phyloP scores from a whole-genome alignment of 2,329 filamentous ascomycete genomes.

The Cladophialophora bantiana region DNA sequence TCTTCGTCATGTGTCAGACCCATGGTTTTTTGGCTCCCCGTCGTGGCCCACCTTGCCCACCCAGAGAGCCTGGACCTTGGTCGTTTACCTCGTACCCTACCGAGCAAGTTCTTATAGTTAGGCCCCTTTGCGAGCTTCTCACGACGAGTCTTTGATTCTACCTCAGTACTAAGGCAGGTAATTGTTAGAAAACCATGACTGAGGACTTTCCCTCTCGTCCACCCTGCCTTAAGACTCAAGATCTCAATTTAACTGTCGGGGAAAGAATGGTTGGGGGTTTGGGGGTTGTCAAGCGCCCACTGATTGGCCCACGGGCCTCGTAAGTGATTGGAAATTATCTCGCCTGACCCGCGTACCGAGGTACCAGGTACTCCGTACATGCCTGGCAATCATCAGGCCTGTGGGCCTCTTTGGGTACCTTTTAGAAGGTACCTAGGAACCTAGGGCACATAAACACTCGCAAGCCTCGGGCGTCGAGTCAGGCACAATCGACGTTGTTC shows the following conservation, averaged over 20 bases:
- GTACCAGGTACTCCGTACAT: constrained; percentile 9
- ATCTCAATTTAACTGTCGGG: neutral
- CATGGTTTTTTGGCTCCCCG: neutral
- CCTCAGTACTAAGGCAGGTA: no score
- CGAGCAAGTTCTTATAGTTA: no score
- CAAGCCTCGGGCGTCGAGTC: neutral
- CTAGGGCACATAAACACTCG: no score
- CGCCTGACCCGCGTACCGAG: constrained; percentile 17
- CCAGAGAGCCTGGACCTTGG: neutral
- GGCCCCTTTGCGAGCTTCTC: no score
- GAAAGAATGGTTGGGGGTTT: constrained; percentile 10
- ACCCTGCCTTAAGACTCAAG: no score
- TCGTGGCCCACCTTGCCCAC: neutral
- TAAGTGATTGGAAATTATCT: neutral
- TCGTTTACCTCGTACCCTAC: neutral
- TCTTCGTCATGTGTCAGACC: constrained; percentile 12
- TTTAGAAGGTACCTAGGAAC: no score
- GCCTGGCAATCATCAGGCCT: neutral
- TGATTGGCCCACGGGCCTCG: no score
- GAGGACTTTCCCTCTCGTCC: no score
- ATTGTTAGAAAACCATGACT: no score
- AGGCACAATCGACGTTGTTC: neutral
- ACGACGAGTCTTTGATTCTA: no score
- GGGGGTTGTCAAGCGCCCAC: no score
- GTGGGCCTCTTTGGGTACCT: constrained; percentile 4